Base-by-base conservation (phyloP, 129 eudicot genomes). In the Flaveria linearis region DNA sequence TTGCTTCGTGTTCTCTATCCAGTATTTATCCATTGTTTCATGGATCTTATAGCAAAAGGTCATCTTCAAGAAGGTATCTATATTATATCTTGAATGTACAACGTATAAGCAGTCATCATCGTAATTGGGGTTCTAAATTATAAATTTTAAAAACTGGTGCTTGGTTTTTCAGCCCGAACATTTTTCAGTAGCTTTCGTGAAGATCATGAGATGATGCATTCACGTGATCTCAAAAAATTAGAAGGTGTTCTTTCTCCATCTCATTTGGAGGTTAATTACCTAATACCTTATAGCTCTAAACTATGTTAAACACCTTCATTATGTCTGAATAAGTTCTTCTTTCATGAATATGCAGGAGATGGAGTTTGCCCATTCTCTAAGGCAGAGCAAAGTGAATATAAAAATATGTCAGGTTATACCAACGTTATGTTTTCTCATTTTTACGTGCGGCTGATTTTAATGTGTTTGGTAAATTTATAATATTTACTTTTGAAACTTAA, bases 181-280 rank as follows among this genome's bases (percentile, higher is more conserved):
- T 94, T 94, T 73, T 94, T 94, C 80, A 86, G 84, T 80, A 94
- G 70, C 76, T 94, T 89, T 53, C 93, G 97, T n/a, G 99, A 88
- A 84, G 99, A 94, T 79, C 99, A 94, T 64, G 99, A 94, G 70
- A 81, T 86, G 87, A 87, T 87, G 85, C 96, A 94, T 84, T 82
- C 84, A 60, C 96, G 97, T 57, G 99, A 94, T 83, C 93, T 94
- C 36, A 93, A 85, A 73, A 94, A 91, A 56, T 82, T 94, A 78
- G 97, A 94, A 91, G 96, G 99, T 49, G 99, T 94, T 75, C 96
- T 94, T 73, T 91, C 99, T 68, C 99, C 99, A 68, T 94, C 99
- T 69, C 99, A 94, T 82, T 87, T 94, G 58, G 93, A 94, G 98
- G 98, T 93, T 55, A 75, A 52, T 77, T 75, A 55, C 69, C 17